Evolutionary conservation across 1,284 basidiomycete genomes (phyloP), one percentile per base, ranked within the genome.

Genomic region (Trametes versicolor): DNA sequence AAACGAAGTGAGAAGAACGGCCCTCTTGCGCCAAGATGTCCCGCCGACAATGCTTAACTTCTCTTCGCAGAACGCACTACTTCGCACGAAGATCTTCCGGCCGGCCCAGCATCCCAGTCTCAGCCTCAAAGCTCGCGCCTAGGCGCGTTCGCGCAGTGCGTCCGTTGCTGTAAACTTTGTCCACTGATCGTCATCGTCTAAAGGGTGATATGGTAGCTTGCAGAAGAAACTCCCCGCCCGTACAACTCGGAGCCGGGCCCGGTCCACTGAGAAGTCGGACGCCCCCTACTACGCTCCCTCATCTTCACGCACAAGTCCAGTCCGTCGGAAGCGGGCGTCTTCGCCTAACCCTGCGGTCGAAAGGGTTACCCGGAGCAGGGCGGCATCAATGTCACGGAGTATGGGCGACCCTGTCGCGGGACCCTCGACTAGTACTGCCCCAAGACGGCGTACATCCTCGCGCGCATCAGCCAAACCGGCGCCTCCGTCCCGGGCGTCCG

Each of bases 1-100:
- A 69, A 66, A 52, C 55, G 65, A 65, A 70, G 65, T 67, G 43
- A 58, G 49, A 21, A 43, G 25, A n/a, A 37, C 27, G 34, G 17
- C 10, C 19, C 8, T 15, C 52, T 19, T 13, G 21, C 39, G 25
- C n/a, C 17, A n/a, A 43, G 49, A 36, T 17, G 32, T 13, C 15
- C 32, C 53, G 49, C 39, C 43, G 59, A 52, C 43, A 19, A 36
- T 2, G 9, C 12, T 34, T 51, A 15, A 49, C 8, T 25, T 8
- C 49, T 34, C 25, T 55, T 56, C 41, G 15, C 29, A 66, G 68
- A 69, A 51, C 62, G 64, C 34, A 56, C 62, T 13, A 61, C 25
- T 39, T 56, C 54, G 34, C 41, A 62, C 27, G 64, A 64, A 39
- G 64, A 69, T 39, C 49, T 39, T 7, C 45, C 56, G 25, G 17